phyloP scores from a whole-genome alignment of 2,329 filamentous ascomycete genomes.

The Daldinia sp. region DNA sequence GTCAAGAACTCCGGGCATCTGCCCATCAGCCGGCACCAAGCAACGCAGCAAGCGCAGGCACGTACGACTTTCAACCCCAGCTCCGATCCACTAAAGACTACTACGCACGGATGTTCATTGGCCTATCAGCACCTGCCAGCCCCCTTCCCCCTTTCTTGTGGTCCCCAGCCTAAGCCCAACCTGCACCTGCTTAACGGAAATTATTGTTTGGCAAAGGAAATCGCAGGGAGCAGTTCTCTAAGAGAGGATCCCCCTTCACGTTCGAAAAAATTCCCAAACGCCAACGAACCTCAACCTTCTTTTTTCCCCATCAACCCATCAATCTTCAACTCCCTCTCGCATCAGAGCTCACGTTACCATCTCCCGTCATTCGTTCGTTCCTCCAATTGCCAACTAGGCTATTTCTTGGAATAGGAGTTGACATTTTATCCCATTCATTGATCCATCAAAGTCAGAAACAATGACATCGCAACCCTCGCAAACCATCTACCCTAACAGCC shows the following conservation, averaged over 20 bases:
- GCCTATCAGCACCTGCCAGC: slow-evolving; percentile 46
- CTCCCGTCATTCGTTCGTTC: slow-evolving; percentile 46
- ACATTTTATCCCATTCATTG: slow-evolving; percentile 50
- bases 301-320: slow-evolving; percentile 35
- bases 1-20: slow-evolving; percentile 27
- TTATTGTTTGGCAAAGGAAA: slow-evolving; percentile 59
- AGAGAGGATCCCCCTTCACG: slow-evolving; percentile 46
- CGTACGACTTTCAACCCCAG: slow-evolving; percentile 38
- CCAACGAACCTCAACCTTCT: slow-evolving; percentile 38
- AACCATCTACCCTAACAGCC: slow-evolving; percentile 89
- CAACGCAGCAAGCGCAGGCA: slow-evolving; percentile 6
- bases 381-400: slow-evolving; percentile 49
- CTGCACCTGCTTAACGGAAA: slow-evolving; percentile 57
- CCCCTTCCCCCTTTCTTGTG: slow-evolving; percentile 49
- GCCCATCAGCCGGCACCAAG: slow-evolving; percentile 36
- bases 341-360: slow-evolving; percentile 31
- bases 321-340: slow-evolving; percentile 30
- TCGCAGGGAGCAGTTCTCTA: slow-evolving; percentile 50
- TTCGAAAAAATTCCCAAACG: slow-evolving; percentile 45
- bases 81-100: slow-evolving; percentile 18
- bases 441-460: slow-evolving; percentile 54
- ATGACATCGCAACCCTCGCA: slow-evolving; percentile 69
- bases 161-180: slow-evolving; percentile 32
- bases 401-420: slow-evolving; percentile 55
- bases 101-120: slow-evolving; percentile 41